Evolutionary conservation across 257 asterid genomes (phyloP).

Genomic region (Jaltomata sinuosa): DNA sequence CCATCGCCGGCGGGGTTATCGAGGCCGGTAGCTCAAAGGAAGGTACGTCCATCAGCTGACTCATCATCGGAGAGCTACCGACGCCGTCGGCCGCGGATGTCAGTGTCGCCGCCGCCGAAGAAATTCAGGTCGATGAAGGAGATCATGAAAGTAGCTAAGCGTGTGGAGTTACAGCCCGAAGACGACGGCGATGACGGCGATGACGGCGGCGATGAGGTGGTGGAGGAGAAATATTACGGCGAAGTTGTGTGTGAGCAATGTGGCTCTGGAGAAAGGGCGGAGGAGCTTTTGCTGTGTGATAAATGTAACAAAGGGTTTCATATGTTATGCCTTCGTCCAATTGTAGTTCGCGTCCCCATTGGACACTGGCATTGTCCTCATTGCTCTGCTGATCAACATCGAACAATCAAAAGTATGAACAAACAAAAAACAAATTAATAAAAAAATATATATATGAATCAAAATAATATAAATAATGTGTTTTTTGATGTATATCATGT

Average conservation of each 20-base stretch:
- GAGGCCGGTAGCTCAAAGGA: conserved; percentile 17
- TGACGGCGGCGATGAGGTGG: background rate
- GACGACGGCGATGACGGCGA: conserved; percentile 6
- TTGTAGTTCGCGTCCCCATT: conserved; percentile 61
- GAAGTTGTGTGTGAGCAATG: conserved; percentile 53
- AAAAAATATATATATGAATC: background rate
- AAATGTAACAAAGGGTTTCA: conserved; percentile 63
- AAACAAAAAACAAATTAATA: background rate
- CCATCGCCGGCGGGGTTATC: conserved; percentile 18
- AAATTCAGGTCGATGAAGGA: conserved; percentile 40
- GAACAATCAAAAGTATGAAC: conserved; percentile 45
- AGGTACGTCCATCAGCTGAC: conserved; percentile 1
- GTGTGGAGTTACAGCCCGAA: conserved; percentile 13
- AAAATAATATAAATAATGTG: background rate
- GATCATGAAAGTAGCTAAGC: conserved; percentile 51
- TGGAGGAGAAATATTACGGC: conserved; percentile 2
- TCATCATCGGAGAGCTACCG: background rate
- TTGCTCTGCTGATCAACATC: conserved; percentile 42
- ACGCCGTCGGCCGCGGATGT: background rate
- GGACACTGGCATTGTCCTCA: conserved; percentile 69
- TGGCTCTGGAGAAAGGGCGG: conserved; percentile 57
- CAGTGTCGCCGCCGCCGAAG: conserved; percentile 12
- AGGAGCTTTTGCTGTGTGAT: conserved; percentile 67
- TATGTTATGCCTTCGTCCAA: conserved; percentile 67
- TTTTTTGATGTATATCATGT: background rate